Conservation (phyloP, 305 asterid species). For the Fraxinus angustifolia region DNA sequence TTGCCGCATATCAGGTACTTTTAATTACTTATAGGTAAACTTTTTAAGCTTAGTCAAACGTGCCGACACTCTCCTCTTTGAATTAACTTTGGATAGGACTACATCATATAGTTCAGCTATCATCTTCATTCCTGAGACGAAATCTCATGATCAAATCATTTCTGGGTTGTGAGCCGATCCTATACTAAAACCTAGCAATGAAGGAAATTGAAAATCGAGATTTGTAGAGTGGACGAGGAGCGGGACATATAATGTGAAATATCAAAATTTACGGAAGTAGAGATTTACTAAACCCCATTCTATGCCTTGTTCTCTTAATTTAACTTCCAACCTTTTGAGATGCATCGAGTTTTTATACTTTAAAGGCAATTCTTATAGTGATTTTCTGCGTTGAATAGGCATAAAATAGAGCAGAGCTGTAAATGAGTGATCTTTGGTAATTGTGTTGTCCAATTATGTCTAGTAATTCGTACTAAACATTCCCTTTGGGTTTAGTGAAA, state of each 20-base stretch:
- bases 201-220: background rate
- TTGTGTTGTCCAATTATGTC: background rate
- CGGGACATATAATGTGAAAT: background rate
- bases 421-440: background rate
- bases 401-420: background rate
- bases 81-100: background rate
- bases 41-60: background rate
- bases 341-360: background rate
- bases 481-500: background rate
- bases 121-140: background rate
- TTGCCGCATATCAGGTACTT: conserved; percentile 92
- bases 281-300: background rate
- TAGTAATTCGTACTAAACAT: background rate
- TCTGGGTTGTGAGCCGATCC: background rate
- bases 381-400: background rate
- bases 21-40: background rate
- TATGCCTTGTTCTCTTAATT: background rate
- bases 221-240: background rate
- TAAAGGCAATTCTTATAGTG: background rate
- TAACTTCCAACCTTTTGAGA: background rate
- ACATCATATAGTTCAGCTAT: background rate
- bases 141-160: background rate
- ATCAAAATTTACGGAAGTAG: background rate
- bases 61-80: background rate
- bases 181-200: background rate